Evolutionary conservation across 257 asterid species (phyloP), one percentile per base, ranked within the genome.

Genomic region (Voacanga thouarsii): DNA sequence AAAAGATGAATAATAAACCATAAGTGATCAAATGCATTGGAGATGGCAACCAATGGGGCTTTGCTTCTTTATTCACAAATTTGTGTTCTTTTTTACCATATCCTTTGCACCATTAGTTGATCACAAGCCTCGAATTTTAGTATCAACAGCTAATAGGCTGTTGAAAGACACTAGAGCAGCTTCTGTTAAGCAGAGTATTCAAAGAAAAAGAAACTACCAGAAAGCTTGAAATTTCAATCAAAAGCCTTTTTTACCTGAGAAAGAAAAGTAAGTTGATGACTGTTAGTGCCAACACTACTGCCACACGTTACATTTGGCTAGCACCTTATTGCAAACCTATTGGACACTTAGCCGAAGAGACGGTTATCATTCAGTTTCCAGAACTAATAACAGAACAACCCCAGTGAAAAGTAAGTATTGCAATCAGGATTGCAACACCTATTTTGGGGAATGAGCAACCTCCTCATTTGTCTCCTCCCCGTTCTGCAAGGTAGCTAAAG

Each of bases 401-500:
- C 51, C 23, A 21, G 1, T 12, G 50, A 49, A 18, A 47, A 69
- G 37, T 39, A 51, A 43, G 71, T 45, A 59, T 51, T 39, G 63
- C 72, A 84, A 14, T n/a, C 37, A 77, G 49, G 80, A 77, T 12
- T 14, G 64, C 47, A n/a, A 75, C 43, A 14, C 69, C 76, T 90
- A 85, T 67, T 81, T 53, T 11, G 83, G 81, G 64, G 85, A 83
- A 71, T 63, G 26, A 7, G 80, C 63, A 67, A 75, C 84, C 57
- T 85, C 85, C 39, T 78, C 84, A 28, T 77, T 81, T 5, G 81
- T 80, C 65, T 86, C 92, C 49, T 89, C 92, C 10, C 59, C 90
- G 10, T 80, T 80, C 75, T 81, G 80, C 78, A 79, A 79, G 63
- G 50, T 47, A 49, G 63, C 80, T 5, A 80, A 78, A 50, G 90